Base-by-base conservation (phyloP, 495 filamentous ascomycete genomes). In the Penicillium nucicola region DNA sequence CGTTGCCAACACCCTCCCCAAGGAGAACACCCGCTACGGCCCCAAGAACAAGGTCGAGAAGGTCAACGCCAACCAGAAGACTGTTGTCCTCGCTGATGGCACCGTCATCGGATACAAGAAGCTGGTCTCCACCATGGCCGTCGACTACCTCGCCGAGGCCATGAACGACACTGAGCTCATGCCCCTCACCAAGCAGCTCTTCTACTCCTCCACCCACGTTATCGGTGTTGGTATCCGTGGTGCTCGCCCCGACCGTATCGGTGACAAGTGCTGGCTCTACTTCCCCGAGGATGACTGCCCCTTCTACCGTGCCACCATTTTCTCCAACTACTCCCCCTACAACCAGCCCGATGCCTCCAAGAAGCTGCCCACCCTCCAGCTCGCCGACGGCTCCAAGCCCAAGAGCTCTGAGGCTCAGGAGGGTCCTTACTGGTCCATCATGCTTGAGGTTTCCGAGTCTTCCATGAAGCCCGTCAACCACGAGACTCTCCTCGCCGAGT, bases 221-320 rank as follows among this genome's bases (percentile, higher is more conserved):
- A 87, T 99, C 56, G 93, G 93, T 68, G 87, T 99, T 52, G 93
- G 93, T 71, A 77, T 99, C 65, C 90, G 93, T 65, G 93, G 93
- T 57, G 77, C 77, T 55, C 89, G 93, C 49, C 93, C 93, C n/a
- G 88, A 95, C 69, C 84, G 89, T 54, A 99, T 99, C 57, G 93
- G 93, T 42, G 93, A 99, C 77, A 99, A 99, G 80, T 99, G 93
- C 85, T 99, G 93, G 90, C 83, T 99, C 47, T 99, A 99, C 84
- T 99, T 97, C 85, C 93, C 93, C 56, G 95, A 99, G 69, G 85
- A 96, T 71, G 84, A 99, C 83, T 96, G 92, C 80, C 91, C 90
- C 66, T 99, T 99, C 84, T 99, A 99, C 80, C 90, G 93, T 62
- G 93, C 93, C 64, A 99, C 93, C 55, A 97, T 99, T 76, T 99